phyloP scores from a whole-genome alignment of 768 basidiomycete species.

The Amanita polypyramis region DNA sequence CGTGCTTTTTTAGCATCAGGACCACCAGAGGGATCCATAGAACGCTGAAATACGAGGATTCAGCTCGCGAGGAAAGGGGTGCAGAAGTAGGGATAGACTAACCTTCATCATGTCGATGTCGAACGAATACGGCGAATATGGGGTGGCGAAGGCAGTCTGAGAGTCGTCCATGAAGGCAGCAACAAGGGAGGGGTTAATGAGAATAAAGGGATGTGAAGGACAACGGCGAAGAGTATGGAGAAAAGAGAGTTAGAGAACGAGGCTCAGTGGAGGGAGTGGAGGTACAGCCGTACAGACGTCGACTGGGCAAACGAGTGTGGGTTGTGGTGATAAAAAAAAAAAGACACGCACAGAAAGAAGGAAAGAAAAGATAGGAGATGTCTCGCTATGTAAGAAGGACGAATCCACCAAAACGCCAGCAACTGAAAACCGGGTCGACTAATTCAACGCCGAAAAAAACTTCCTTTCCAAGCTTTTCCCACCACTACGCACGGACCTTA shows the following conservation, averaged over 20 bases:
- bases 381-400: constrained; percentile 8
- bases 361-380: constrained; percentile 11
- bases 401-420: constrained; percentile 5
- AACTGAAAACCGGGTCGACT: not conserved
- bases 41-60: constrained; percentile 40
- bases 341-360: constrained; percentile 21
- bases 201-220: constrained; percentile 32
- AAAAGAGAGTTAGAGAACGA: constrained; percentile 30
- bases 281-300: constrained; percentile 7
- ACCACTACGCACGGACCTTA: constrained; percentile 8
- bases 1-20: constrained; percentile 86
- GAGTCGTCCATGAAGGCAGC: constrained; percentile 57
- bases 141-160: constrained; percentile 57
- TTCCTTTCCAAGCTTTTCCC: constrained; percentile 7
- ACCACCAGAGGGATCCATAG: constrained; percentile 75
- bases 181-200: constrained; percentile 16
- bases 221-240: constrained; percentile 40
- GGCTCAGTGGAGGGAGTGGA: constrained; percentile 6
- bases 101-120: constrained; percentile 95
- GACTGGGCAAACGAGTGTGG: constrained; percentile 18
- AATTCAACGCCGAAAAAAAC: constrained; percentile 1
- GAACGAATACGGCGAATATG: constrained; percentile 64
- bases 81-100: constrained; percentile 11
- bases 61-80: not conserved
- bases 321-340: constrained; percentile 17